Conservation (phyloP, 2,329 filamentous ascomycete genomes). For the Ascochyta viciae-villosae region DNA sequence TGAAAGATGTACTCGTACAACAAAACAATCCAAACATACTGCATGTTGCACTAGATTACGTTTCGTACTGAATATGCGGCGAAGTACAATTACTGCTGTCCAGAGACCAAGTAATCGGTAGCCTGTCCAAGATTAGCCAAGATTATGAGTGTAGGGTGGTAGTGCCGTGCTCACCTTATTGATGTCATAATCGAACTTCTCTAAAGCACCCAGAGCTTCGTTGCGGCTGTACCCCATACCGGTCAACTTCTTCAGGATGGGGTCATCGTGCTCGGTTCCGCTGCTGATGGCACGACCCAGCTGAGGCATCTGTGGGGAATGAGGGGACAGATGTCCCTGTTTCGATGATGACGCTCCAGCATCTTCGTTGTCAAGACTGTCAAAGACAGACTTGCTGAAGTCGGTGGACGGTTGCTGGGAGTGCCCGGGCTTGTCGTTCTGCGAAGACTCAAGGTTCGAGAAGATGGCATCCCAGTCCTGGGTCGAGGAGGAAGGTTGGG, state of each 20-base stretch:
- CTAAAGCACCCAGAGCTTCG: conserved; percentile 79
- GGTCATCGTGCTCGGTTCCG: conserved; percentile 84
- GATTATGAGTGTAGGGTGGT: background rate
- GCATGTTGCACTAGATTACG: conserved; percentile 15
- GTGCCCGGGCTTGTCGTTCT: conserved; percentile 40
- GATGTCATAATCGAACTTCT: conserved; percentile 95
- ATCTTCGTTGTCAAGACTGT: conserved; percentile 45
- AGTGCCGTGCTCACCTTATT: conserved; percentile 72
- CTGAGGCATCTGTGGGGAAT: conserved; percentile 47
- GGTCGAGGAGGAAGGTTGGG: conserved; percentile 51
- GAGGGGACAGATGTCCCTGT: conserved; percentile 20
- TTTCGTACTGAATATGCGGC: conserved; percentile 3
- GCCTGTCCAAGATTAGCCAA: conserved; percentile 39
- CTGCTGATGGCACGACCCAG: conserved; percentile 74
- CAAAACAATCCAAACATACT: conserved; percentile 20
- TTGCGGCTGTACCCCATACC: conserved; percentile 84
- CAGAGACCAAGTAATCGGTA: conserved; percentile 44
- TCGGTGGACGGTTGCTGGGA: conserved; percentile 45
- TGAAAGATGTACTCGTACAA: conserved; percentile 45
- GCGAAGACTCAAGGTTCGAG: conserved; percentile 71
- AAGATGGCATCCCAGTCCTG: conserved; percentile 98
- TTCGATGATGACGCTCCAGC: conserved; percentile 41
- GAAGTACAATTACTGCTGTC: conserved; percentile 11
- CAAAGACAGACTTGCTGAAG: conserved; percentile 47
- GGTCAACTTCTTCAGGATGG: conserved; percentile 87